Percentiles rank a stretch among this genome's conserved stretches.
Conservation (phyloP, 2,329 filamentous ascomycete genomes). For the Coniosporium tulheliwenetii region DNA sequence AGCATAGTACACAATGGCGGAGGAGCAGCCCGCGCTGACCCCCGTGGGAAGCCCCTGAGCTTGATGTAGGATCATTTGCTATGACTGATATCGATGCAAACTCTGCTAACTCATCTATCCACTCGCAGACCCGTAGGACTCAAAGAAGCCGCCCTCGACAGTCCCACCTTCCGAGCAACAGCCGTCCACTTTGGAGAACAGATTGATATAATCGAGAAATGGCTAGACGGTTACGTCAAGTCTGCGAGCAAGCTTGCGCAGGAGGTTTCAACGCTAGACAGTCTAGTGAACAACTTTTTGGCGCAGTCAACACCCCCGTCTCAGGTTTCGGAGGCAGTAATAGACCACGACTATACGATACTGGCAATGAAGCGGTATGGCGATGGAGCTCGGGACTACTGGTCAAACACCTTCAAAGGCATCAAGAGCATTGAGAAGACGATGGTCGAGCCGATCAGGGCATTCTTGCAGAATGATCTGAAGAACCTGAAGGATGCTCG, state of each 20-base stretch:
- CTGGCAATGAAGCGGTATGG: constrained; percentile 72
- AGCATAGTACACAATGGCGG: constrained; percentile 14
- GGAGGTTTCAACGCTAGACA: constrained; percentile 61
- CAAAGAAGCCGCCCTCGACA: constrained; percentile 92
- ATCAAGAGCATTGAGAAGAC: constrained; percentile 64
- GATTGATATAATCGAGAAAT: constrained; percentile 78
- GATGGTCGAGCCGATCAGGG: constrained; percentile 67
- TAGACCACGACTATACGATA: constrained; percentile 92
- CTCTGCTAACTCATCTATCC: no score
- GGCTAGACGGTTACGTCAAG: constrained; percentile 63
- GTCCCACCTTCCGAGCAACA: constrained; percentile 83
- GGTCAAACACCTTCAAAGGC: constrained; percentile 57
- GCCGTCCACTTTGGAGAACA: constrained; percentile 81
- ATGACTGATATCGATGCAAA: background rate
- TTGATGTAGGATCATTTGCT: constrained; percentile 18
- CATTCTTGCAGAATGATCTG: constrained; percentile 66
- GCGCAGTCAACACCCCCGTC: constrained; percentile 58
- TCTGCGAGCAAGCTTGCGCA: constrained; percentile 44
- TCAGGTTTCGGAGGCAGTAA: constrained; percentile 62
- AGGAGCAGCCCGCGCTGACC: constrained; percentile 17
- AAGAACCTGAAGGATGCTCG: constrained; percentile 75
- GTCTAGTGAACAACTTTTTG: constrained; percentile 62
- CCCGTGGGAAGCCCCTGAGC: constrained; percentile 23
- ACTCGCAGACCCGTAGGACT: constrained; percentile 56
- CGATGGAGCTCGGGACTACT: constrained; percentile 78